Conservation (phyloP, 2,329 filamentous ascomycete genomes). For the Sporothrix phasma region DNA sequence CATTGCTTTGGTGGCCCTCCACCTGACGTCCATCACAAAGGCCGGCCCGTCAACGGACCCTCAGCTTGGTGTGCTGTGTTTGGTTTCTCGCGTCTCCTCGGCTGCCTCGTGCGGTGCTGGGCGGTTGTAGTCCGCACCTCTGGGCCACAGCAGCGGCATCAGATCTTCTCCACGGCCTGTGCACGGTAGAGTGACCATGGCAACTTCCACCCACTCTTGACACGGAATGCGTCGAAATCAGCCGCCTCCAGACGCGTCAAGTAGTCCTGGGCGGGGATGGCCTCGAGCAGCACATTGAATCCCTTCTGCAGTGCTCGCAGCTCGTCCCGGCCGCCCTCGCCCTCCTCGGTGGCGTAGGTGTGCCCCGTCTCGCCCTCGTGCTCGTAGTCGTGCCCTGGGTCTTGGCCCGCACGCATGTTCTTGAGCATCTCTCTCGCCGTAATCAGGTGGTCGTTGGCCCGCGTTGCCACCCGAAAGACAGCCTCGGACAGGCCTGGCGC, state of each 20-base stretch:
- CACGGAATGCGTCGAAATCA: slow-evolving; percentile 76
- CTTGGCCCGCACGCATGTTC: slow-evolving; percentile 62
- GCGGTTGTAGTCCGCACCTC: background rate
- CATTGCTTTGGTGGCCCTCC: background rate
- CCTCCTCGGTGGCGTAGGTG: slow-evolving; percentile 30
- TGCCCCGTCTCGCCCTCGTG: slow-evolving; percentile 69
- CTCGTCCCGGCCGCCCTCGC: slow-evolving; percentile 28
- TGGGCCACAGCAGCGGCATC: slow-evolving; percentile 16
- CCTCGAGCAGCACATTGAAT: slow-evolving; percentile 74
- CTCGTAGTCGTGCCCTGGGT: slow-evolving; percentile 79
- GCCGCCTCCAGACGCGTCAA: slow-evolving; percentile 64
- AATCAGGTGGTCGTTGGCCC: slow-evolving; percentile 91
- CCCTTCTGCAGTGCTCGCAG: slow-evolving; percentile 45
- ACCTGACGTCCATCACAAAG: background rate
- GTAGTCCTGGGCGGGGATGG: slow-evolving; percentile 68
- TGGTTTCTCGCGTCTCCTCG: background rate
- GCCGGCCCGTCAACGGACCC: no score
- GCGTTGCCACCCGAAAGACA: slow-evolving; percentile 82
- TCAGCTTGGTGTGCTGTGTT: no score
- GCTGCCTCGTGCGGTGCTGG: background rate
- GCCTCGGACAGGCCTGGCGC: slow-evolving; percentile 79
- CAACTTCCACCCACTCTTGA: slow-evolving; percentile 64
- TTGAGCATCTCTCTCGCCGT: slow-evolving; percentile 87
- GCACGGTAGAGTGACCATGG: slow-evolving; percentile 63
- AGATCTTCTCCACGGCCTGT: slow-evolving; percentile 40